Evolutionary conservation across 2,329 filamentous ascomycete genomes (phyloP).

Genomic region (Aspergillus tubingensis): DNA sequence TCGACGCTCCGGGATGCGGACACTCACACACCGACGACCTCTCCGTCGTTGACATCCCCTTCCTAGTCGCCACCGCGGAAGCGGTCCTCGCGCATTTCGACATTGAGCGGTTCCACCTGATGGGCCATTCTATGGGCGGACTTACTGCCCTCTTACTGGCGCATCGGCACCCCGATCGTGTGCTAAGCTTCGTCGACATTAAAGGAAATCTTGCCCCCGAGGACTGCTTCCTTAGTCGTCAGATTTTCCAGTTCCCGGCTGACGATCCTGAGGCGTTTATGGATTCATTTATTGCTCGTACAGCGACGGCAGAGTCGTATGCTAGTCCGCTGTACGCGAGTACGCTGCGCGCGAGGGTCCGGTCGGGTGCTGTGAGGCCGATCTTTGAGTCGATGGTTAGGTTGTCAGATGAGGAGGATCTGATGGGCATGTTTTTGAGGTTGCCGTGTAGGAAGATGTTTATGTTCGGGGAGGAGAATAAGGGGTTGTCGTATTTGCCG

Average conservation of each 20-base stretch:
- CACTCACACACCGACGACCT: conserved; percentile 21
- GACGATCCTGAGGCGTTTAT: conserved; percentile 21
- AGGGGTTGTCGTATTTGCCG: conserved; percentile 23
- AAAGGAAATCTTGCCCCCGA: conserved; percentile 29
- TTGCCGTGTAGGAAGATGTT: conserved; percentile 24
- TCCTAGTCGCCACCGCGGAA: conserved; percentile 26
- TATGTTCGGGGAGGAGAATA: conserved; percentile 27
- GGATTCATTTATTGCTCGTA: conserved; percentile 22
- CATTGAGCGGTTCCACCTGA: conserved; percentile 24
- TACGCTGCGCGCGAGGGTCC: conserved; percentile 20
- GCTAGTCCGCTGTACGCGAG: conserved; percentile 24
- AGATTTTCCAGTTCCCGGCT: conserved; percentile 24
- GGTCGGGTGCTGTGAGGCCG: conserved; percentile 18
- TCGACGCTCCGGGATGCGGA: conserved; percentile 28
- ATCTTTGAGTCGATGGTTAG: conserved; percentile 30
- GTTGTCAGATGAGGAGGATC: conserved; percentile 23
- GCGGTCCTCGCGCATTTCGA: conserved; percentile 22
- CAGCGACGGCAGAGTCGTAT: conserved; percentile 12
- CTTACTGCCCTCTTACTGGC: conserved; percentile 27
- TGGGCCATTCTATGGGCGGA: conserved; percentile 31
- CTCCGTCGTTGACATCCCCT: conserved; percentile 25
- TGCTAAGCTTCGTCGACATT: conserved; percentile 28
- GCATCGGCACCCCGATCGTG: conserved; percentile 10
- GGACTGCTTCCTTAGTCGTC: conserved; percentile 30
- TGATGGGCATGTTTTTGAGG: conserved; percentile 21